These are phyloP conservation scores for Gnomoniopsis sp. DNA, from an alignment of 2,329 filamentous ascomycete genomes.

Conservation along the genomic window DNA sequence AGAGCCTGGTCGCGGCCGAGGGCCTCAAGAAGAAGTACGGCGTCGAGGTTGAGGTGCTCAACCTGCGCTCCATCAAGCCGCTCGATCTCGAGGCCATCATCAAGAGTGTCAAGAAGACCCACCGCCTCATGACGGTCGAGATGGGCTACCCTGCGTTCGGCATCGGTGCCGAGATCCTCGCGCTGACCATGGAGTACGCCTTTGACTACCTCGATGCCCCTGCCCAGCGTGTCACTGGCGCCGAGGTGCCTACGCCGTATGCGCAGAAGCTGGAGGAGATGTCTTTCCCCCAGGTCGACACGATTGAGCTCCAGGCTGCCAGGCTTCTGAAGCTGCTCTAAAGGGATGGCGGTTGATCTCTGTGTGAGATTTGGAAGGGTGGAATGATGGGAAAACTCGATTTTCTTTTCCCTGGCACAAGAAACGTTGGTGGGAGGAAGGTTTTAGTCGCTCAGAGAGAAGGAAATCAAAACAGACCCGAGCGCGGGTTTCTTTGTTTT, in stretches of 20 bases:
- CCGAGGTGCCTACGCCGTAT: constrained; percentile 96
- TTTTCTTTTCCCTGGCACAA: no score
- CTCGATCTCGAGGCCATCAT: constrained; percentile 93
- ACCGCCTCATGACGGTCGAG: constrained; percentile 85
- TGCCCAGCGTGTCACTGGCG: constrained; percentile 89
- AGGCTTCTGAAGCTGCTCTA: constrained; percentile 72
- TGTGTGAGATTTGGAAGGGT: neutral
- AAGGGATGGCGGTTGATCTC: neutral
- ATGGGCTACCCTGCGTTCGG: constrained; percentile 96
- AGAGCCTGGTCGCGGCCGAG: constrained; percentile 84
- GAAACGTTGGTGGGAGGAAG: no score
- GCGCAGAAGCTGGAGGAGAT: constrained; percentile 90
- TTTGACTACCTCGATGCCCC: constrained; percentile 97
- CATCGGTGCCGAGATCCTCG: constrained; percentile 88
- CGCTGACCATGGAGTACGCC: constrained; percentile 92
- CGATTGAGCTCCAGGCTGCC: constrained; percentile 83
- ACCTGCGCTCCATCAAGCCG: constrained; percentile 95
- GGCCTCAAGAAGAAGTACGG: constrained; percentile 95
- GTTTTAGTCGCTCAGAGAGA: no score
- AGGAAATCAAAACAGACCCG: neutral
- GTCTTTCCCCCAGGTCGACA: constrained; percentile 84
- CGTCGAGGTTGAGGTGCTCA: constrained; percentile 93
- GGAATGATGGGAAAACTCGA: neutral
- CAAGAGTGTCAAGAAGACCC: constrained; percentile 98
- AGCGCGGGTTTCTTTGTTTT: neutral